phyloP scores from a whole-genome alignment of 2,329 filamentous ascomycete genomes.

The Microdochium bolleyi region DNA sequence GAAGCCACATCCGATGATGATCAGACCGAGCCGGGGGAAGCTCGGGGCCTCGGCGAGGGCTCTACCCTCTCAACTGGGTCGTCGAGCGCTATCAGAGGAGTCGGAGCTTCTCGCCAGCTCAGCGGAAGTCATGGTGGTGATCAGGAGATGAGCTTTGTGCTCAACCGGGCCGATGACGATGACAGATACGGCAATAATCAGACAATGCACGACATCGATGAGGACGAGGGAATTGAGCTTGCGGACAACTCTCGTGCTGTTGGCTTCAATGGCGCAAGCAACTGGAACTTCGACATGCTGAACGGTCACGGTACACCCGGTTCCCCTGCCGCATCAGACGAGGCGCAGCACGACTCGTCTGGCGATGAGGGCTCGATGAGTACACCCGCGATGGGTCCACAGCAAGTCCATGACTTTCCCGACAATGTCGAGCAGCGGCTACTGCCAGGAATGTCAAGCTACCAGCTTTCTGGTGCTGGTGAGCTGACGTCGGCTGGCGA shows the following conservation, averaged over 20 bases:
- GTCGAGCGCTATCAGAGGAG: slow-evolving; percentile 79
- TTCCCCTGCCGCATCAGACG: slow-evolving; percentile 19
- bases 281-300: slow-evolving; percentile 39
- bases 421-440: slow-evolving; percentile 3
- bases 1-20: slow-evolving; percentile 40
- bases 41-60: slow-evolving; percentile 72
- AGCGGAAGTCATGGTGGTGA: slow-evolving; percentile 52
- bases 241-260: slow-evolving; percentile 23
- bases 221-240: slow-evolving; percentile 37
- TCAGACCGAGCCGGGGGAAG: slow-evolving; percentile 61
- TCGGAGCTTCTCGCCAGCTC: slow-evolving; percentile 62
- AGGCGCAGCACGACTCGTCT: slow-evolving; percentile 28
- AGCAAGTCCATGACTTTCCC: slow-evolving; percentile 11
- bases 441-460: background rate
- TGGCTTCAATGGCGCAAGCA: slow-evolving; percentile 14
- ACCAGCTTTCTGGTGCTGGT: slow-evolving; percentile 1
- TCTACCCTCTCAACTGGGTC: slow-evolving; percentile 76
- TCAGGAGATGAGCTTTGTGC: slow-evolving; percentile 2
- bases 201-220: slow-evolving; percentile 30
- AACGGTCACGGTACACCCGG: slow-evolving; percentile 9
- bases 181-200: slow-evolving; percentile 16
- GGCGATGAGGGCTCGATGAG: slow-evolving; percentile 18
- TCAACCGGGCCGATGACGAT: slow-evolving; percentile 11
- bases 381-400: slow-evolving; percentile 17
- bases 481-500: slow-evolving; percentile 12